These are phyloP conservation scores for Backusella sp. DNA, from an alignment of 192 early-diverging fungal species.

Conservation along the genomic window DNA sequence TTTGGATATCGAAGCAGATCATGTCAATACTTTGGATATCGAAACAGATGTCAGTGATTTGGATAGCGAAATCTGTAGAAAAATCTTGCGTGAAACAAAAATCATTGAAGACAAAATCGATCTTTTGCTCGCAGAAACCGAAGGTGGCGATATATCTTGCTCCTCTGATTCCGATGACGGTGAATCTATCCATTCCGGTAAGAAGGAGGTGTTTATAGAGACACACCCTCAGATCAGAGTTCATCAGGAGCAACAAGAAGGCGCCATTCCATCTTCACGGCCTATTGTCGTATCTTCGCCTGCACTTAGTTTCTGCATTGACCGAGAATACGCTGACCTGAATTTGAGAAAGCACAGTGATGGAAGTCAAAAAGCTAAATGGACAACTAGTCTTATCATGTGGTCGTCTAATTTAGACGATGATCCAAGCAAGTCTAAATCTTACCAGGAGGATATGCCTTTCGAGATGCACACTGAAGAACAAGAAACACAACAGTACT, in stretches of 20 bases:
- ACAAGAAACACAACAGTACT: background rate
- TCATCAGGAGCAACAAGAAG: background rate
- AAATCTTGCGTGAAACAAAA: background rate
- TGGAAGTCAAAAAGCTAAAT: conserved; percentile 18
- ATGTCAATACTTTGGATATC: too few relatives aligned
- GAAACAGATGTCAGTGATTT: too few relatives aligned
- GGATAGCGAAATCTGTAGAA: background rate
- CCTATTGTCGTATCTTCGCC: background rate
- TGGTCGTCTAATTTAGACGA: conserved; percentile 14
- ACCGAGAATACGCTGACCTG: background rate
- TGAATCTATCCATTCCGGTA: background rate
- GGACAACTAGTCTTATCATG: background rate
- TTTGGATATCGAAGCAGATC: background rate
- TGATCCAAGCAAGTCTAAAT: background rate
- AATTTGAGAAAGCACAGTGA: background rate
- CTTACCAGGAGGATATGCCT: background rate
- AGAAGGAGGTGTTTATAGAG: background rate
- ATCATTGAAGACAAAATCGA: background rate
- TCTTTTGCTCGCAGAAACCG: background rate
- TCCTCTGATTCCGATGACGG: background rate
- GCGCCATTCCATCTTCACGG: background rate
- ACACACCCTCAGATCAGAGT: background rate
- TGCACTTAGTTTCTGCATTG: background rate
- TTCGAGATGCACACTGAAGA: background rate
- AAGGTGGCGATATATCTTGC: background rate